Conservation (phyloP, 345 rosid species). For the Pistacia atlantica region DNA sequence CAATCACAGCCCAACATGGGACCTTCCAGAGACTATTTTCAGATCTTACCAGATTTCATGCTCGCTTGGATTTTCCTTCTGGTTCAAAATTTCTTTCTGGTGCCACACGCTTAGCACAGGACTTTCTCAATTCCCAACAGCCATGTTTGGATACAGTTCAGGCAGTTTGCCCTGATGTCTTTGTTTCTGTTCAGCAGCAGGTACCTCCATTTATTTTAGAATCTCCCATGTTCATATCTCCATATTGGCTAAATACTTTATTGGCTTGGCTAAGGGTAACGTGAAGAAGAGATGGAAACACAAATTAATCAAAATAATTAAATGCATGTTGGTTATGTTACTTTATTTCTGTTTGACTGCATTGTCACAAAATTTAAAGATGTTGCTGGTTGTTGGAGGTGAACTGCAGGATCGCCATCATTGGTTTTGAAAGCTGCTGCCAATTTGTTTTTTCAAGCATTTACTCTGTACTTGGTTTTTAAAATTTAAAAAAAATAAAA, state of each 20-base stretch:
- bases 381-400: neutral
- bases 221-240: conserved; percentile 1
- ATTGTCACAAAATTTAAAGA: neutral
- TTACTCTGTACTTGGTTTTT: no score
- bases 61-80: conserved; percentile 75
- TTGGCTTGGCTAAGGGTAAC: neutral
- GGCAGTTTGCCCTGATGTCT: conserved; percentile 63
- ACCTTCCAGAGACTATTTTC: conserved; percentile 70
- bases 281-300: neutral
- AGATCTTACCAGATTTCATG: conserved; percentile 79
- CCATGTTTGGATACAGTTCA: conserved; percentile 57
- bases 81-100: conserved; percentile 70
- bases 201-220: conserved; percentile 34
- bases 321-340: neutral
- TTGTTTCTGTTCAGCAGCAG: conserved; percentile 91
- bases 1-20: conserved; percentile 86
- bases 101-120: conserved; percentile 60
- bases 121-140: conserved; percentile 58
- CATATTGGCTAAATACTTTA: neutral
- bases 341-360: neutral
- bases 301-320: neutral
- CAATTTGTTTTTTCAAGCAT: neutral
- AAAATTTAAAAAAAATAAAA: no score
- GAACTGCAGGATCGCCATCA: neutral
- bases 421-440: neutral